Evolutionary conservation across 768 basidiomycete genomes (phyloP), one percentile per base, ranked within the genome.

Genomic region (Mrakia gelida): DNA sequence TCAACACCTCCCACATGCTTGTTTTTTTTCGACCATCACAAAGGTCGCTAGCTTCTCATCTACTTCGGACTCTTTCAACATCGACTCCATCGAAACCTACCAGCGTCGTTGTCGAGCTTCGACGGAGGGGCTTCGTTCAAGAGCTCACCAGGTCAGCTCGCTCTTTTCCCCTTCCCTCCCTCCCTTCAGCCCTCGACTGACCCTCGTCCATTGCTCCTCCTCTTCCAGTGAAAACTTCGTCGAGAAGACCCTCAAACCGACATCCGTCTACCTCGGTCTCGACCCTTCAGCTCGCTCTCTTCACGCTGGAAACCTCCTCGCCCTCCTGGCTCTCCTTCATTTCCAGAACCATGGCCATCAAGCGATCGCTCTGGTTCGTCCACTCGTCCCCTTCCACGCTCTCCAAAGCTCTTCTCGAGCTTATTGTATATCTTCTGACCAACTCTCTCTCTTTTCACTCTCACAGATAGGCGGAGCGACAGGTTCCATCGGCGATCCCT

Each of bases 401-500:
- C 70, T 43, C 34, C 18, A 18, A 2, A 10, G 13, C 0, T 15
- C n/a, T n/a, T 11, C 28, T 13, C 34, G 11, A 41, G n/a, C 34
- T 49, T 56, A 0, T 11, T n/a, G 16, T 68, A 41, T 30, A 54
- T n/a, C 52, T 43, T n/a, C 34, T 68, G 21, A 16, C 65, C 16
- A 56, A 26, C 61, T 41, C 18, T 62, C 10, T 5, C 10, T 23
- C 3, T 10, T 43, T 30, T 49, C 6, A 2, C 15, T 16, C 11
- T 0, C 10, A 2, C 82, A 98, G 96, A 92, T 98, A 83, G 96
- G 97, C 45, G 95, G 94, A 0, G 95, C 94, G 13, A 98, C 96
- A 0, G 97, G 94, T 13, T 90, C 92, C n/a, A 91, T 99, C 65
- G 97, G 97, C 9, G 97, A 99, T 83, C 97, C 97, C 11, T 96